phyloP scores from a whole-genome alignment of 225 moss, liverwort and hornwort genomes.

The Antitrichia curtipendula region DNA sequence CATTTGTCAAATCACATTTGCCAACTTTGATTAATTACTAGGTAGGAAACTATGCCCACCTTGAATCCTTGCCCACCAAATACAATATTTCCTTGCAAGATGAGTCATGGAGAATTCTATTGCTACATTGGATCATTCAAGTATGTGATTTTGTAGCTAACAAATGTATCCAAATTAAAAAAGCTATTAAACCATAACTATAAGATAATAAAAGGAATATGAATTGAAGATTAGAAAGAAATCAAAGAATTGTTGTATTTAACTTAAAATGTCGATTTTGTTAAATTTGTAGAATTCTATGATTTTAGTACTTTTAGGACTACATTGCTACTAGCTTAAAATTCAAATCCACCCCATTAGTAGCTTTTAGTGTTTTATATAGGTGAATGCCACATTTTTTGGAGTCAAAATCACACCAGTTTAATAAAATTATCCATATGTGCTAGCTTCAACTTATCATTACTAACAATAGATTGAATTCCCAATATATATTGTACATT shows the following conservation, averaged over 20 bases:
- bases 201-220: background rate
- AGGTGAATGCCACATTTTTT: background rate
- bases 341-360: background rate
- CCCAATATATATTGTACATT: background rate
- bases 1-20: background rate
- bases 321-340: background rate
- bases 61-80: fast-evolving
- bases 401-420: background rate
- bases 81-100: background rate
- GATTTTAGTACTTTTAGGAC: background rate
- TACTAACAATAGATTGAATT: background rate
- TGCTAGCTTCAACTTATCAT: background rate
- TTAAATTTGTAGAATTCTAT: background rate
- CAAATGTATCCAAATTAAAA: too few relatives aligned
- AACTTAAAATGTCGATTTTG: too few relatives aligned
- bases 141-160: too few relatives aligned
- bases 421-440: background rate
- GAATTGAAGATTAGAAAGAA: background rate
- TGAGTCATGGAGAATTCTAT: background rate
- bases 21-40: background rate
- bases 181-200: background rate
- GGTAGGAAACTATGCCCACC: background rate
- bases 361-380: background rate
- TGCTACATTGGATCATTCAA: background rate
- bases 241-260: too few relatives aligned